These are phyloP conservation scores for Claviceps digitariae DNA, from an alignment of 2,329 filamentous ascomycete species.

Conservation along the genomic window DNA sequence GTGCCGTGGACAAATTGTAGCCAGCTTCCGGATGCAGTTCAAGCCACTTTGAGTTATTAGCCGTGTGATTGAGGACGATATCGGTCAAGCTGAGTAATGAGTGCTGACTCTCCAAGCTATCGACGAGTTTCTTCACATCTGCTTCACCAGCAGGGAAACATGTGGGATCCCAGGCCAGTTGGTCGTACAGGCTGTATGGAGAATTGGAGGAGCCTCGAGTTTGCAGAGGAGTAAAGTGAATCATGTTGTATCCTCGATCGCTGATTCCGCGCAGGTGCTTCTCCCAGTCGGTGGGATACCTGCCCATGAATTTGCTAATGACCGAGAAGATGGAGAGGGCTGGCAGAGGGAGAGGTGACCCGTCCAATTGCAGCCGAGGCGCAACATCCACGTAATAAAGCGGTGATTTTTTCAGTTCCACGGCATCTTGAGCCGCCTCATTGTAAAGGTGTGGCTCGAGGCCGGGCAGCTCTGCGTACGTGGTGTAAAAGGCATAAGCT, in stretches of 20 bases:
- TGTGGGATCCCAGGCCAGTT: slow-evolving; percentile 69
- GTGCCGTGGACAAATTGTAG: slow-evolving; percentile 86
- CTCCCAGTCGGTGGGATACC: slow-evolving; percentile 82
- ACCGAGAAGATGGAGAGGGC: slow-evolving; percentile 85
- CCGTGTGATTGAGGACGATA: slow-evolving; percentile 96
- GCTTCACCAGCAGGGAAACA: slow-evolving; percentile 76
- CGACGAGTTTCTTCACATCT: slow-evolving; percentile 64
- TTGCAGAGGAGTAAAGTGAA: slow-evolving; percentile 94
- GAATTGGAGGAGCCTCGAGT: slow-evolving; percentile 83
- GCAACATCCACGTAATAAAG: slow-evolving; percentile 91
- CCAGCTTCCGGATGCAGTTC: slow-evolving; percentile 89
- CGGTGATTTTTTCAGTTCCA: slow-evolving; percentile 49
- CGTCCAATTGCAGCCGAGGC: slow-evolving; percentile 63
- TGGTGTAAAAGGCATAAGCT: slow-evolving; percentile 88
- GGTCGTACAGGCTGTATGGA: slow-evolving; percentile 92
- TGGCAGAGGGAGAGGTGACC: slow-evolving; percentile 63
- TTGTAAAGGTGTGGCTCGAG: slow-evolving; percentile 24
- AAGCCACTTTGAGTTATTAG: slow-evolving; percentile 89
- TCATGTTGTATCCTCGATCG: slow-evolving; percentile 92
- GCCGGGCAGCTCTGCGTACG: slow-evolving; percentile 74
- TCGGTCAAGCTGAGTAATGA: slow-evolving; percentile 82
- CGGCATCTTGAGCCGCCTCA: slow-evolving; percentile 20
- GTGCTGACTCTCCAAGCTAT: slow-evolving; percentile 72
- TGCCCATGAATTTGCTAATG: slow-evolving; percentile 96
- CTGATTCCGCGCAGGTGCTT: slow-evolving; percentile 79